Base-by-base conservation (phyloP, 1,284 basidiomycete genomes). In the Trichosporon sp. region DNA sequence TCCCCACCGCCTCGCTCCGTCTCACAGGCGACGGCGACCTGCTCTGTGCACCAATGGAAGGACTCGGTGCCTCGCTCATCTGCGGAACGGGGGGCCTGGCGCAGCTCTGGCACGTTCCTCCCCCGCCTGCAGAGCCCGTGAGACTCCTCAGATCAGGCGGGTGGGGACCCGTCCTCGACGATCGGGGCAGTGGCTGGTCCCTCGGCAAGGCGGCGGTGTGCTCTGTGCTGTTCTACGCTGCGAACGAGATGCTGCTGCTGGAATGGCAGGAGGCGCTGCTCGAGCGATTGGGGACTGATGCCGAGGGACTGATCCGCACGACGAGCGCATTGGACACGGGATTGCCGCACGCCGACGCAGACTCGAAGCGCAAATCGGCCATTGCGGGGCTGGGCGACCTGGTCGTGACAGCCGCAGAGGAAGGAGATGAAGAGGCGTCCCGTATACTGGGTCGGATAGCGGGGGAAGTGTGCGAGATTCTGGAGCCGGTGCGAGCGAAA, bases 11-110 rank as follows among this genome's bases (percentile, higher is more conserved):
- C 3, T 6, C 7, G 1, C 26, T 72, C n/a, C 66, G 72, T 4
- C 61, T 75, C n/a, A 75, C 72, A 1, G 54, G 66, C 51, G 74
- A 75, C 63, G 72, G 61, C 8, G 70, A 73, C 63, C 72, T 75
- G 0, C 68, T 75, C 32, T 68, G 68, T 3, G 68, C 74, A 0
- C 74, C 74, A 8, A 31, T 72, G 21, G 48, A 10, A 5, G 48
- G 32, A 1, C 61, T 46, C n/a, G 54, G 56, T 38, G 46, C 73
- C 12, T 70, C 72, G 21, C 19, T 71, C 12, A 71, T 75, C 48
- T 75, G 72, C 70, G 74, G 74, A 12, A 75, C 74, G 16, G 72
- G 74, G 0, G 46, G 32, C 3, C 40, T 69, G 4, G 74, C 59
- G 7, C 65, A 72, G 1, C 65, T 69, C n/a, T 74, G 74, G 74